A percentile compares a stretch with the other conserved stretches of the same genome.
These are phyloP conservation scores for Diaporthe vexans DNA, from an alignment of 2,329 filamentous ascomycete species.

Conservation along the genomic window DNA sequence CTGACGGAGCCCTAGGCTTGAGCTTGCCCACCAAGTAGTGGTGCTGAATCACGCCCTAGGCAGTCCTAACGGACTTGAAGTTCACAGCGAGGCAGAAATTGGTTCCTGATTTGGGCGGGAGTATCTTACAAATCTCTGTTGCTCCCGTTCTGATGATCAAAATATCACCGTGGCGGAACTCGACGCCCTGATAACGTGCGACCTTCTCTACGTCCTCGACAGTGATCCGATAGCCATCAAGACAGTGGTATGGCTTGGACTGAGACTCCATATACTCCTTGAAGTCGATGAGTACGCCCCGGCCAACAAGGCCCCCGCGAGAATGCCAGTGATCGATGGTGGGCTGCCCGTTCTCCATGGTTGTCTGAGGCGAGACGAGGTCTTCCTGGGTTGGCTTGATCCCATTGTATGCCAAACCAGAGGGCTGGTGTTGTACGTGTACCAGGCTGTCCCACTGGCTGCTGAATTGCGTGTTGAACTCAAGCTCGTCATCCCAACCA, in stretches of 20 bases:
- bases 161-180: constrained; percentile 54
- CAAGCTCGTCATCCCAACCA: constrained; percentile 63
- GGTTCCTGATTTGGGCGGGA: too few relatives aligned
- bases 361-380: constrained; percentile 47
- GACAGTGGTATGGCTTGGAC: constrained; percentile 25
- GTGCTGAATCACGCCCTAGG: background rate
- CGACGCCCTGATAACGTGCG: constrained; percentile 50
- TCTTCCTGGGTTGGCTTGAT: constrained; percentile 53
- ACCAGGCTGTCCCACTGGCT: constrained; percentile 67
- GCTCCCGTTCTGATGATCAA: constrained; percentile 56
- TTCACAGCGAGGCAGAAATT: too few relatives aligned
- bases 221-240: constrained; percentile 37
- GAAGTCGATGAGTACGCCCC: constrained; percentile 63
- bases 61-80: too few relatives aligned
- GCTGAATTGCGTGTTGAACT: constrained; percentile 68
- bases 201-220: constrained; percentile 51
- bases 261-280: constrained; percentile 42
- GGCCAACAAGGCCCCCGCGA: constrained; percentile 56
- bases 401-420: constrained; percentile 63
- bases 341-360: constrained; percentile 52
- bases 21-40: background rate
- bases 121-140: constrained; percentile 45
- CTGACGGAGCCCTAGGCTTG: too few relatives aligned
- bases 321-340: constrained; percentile 52
- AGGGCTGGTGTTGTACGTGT: too few relatives aligned